These are phyloP conservation scores for Talaromyces rugulosus DNA, from an alignment of 2,329 filamentous ascomycete genomes.

Conservation along the genomic window DNA sequence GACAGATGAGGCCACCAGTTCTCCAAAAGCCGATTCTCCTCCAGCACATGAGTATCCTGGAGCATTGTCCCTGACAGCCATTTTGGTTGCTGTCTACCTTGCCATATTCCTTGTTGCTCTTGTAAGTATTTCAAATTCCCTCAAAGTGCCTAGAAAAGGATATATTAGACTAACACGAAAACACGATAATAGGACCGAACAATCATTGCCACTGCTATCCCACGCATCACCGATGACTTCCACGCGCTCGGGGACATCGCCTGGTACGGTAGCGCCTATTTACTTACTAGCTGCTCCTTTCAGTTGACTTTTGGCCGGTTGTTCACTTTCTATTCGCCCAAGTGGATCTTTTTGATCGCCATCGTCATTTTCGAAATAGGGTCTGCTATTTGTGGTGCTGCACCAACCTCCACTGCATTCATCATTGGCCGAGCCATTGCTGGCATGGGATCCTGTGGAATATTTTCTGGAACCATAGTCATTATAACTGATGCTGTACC, in stretches of 20 bases:
- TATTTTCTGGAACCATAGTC: conserved; percentile 20
- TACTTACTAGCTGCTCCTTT: conserved; percentile 35
- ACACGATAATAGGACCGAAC: conserved; percentile 9
- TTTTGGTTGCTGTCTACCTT: conserved; percentile 17
- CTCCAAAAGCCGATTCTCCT: neutral
- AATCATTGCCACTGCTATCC: conserved; percentile 22
- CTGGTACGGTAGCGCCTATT: conserved; percentile 37
- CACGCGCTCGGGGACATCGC: conserved; percentile 33
- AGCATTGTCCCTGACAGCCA: conserved; percentile 4
- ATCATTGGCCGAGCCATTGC: conserved; percentile 32
- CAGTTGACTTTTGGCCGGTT: conserved; percentile 38
- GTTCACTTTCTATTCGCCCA: conserved; percentile 44
- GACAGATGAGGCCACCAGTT: neutral
- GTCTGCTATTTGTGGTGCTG: conserved; percentile 38
- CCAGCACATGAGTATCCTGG: conserved; percentile 9
- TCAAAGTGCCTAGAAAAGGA: neutral
- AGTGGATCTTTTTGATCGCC: conserved; percentile 39
- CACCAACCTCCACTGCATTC: conserved; percentile 25
- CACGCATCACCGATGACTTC: conserved; percentile 29
- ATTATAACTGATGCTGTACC: conserved; percentile 23
- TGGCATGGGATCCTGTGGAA: conserved; percentile 25
- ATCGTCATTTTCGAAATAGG: conserved; percentile 44
- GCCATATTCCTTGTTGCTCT: conserved; percentile 25
- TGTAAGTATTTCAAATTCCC: conserved; percentile 13
- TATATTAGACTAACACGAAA: neutral